A percentile compares a stretch with the other conserved stretches of the same genome.
These are phyloP conservation scores for Candida neerlandica DNA, from an alignment of 1,139 yeast species.

Conservation along the genomic window DNA sequence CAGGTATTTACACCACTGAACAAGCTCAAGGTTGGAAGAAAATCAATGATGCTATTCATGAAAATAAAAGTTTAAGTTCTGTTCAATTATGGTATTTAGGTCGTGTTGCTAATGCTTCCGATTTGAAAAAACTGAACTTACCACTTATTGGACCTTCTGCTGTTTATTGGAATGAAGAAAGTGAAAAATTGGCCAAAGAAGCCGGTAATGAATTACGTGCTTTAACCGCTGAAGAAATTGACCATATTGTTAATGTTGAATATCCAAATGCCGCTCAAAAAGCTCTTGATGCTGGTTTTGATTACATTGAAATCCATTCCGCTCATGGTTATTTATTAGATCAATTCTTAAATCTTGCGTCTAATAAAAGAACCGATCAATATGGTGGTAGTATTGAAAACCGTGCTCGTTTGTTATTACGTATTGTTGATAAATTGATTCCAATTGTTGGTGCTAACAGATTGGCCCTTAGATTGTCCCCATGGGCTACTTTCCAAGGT, in stretches of 20 bases:
- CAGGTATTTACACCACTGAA: constrained; percentile 55
- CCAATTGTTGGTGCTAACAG: constrained; percentile 56
- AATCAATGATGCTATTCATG: constrained; percentile 53
- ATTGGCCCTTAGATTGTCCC: constrained; percentile 63
- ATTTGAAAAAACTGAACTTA: constrained; percentile 36
- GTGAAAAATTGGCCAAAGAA: constrained; percentile 29
- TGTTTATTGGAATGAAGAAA: constrained; percentile 22
- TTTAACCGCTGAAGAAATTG: constrained; percentile 46
- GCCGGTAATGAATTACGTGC: constrained; percentile 39
- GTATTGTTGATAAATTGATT: constrained; percentile 54
- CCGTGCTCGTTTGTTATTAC: constrained; percentile 58
- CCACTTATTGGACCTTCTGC: constrained; percentile 29
- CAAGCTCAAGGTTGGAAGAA: constrained; percentile 56
- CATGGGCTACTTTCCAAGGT: constrained; percentile 51
- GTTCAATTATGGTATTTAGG: constrained; percentile 68
- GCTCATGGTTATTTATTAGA: constrained; percentile 73
- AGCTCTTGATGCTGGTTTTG: constrained; percentile 64
- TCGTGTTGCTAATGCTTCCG: constrained; percentile 49
- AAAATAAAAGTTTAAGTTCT: constrained; percentile 50
- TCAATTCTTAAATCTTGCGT: constrained; percentile 49
- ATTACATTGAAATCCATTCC: constrained; percentile 66
- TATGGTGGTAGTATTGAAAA: constrained; percentile 56
- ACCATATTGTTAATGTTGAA: constrained; percentile 32
- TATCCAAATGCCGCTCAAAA: constrained; percentile 48
- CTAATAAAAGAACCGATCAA: constrained; percentile 48